Base-by-base conservation (phyloP, 331 rosid species). In the Telfairia occidentalis region DNA sequence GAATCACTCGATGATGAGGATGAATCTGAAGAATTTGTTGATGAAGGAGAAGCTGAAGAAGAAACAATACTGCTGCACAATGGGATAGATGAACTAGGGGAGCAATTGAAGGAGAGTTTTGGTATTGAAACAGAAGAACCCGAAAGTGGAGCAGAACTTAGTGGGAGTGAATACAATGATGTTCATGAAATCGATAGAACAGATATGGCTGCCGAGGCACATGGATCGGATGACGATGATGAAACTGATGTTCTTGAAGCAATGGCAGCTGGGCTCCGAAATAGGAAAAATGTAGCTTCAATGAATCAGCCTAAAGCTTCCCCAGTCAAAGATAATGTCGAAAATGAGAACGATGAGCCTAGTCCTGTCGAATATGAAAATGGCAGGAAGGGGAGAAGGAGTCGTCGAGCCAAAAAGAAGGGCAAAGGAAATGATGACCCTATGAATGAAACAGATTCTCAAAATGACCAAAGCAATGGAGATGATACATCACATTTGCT, bases 1-100 rank as follows among this genome's bases (percentile, higher is more conserved):
- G 95, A 90, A 48, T 87, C 96, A 0, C 58, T 87, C 53, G 84
- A 45, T 23, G 89, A 86, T 77, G 94, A 92, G 15, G 97, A 85
- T 7, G 80, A 66, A 49, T 18, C 9, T 26, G 80, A 67, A 0
- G 87, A 77, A 34, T 79, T 65, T 52, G 66, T 85, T 28, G 84
- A 82, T 9, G 92, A 67, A 32, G 50, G 11, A 30, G 52, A 15
- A 12, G 71, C 12, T 48, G 69, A 73, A 71, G 78, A 77, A 46
- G 74, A 83, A 55, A 84, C 82, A 55, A 74, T 80, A 60, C 21
- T 26, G 53, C 30, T 42, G 67, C 78, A 82, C 66, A 48, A 5
- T 75, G 84, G 7, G 55, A 78, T 81, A 54, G 83, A 74, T 16
- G 84, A 83, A 38, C 76, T 88, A 58, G 84, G 75, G 13, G 88